Evolutionary conservation across 768 basidiomycete genomes (phyloP), one percentile per base, ranked within the genome.

Genomic region (Boletus subcaerulescens): DNA sequence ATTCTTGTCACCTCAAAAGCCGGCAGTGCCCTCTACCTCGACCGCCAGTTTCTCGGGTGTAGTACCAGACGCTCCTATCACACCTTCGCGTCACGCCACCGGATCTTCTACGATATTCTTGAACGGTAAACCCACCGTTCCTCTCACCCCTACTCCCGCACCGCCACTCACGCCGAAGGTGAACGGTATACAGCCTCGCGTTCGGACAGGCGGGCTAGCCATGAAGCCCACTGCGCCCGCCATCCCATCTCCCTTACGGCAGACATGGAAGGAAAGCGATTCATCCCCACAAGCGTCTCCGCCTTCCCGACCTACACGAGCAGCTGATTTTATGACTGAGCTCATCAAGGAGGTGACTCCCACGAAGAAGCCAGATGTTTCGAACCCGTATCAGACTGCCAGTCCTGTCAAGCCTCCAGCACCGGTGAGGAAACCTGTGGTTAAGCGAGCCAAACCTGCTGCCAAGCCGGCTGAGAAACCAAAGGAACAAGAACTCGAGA

Each of bases 311-410:
- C 82, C 80, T 26, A 88, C 86, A 2, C 81, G 84, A 61, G 82
- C 87, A 6, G 89, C 87, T 12, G 80, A 75, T 63, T 81, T 83
- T 49, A 83, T 89, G 80, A 76, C 83, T 2, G 83, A 83, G 50
- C 74, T 91, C 50, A 83, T 89, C 59, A 85, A 87, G 67, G 85
- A 86, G 59, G 82, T 80, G 9, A 85, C 86, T 0, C 85, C 86
- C 0, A 76, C 80, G 14, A 83, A 80, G 68, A 83, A 75, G 54
- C 77, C 81, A 20, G 89, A 87, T 60, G 77, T 90, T 41, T 81
- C 80, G 48, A 92, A 92, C 66, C 90, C 90, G 0, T 91, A 92
- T 63, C 86, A 91, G 66, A 78, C 80, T 18, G 83, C 84, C 15
- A 87, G 81, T 60, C 87, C 87, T 38, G 80, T 88, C 18, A 74